Evolutionary conservation across 2,329 filamentous ascomycete genomes (phyloP).

Genomic region (Diplodia intermedia): DNA sequence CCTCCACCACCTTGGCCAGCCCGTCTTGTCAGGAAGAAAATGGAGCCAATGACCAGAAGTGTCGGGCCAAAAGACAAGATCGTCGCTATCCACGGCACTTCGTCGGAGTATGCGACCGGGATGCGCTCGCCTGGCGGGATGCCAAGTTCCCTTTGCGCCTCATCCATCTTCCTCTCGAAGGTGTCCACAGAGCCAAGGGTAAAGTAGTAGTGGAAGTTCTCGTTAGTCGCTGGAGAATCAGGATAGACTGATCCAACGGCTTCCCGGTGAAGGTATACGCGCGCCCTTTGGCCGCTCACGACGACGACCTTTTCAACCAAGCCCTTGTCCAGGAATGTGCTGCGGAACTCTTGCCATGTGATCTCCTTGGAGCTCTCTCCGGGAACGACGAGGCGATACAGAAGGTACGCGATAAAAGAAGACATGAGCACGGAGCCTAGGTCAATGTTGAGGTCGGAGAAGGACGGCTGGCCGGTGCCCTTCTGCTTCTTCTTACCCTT

Average conservation of each 20-base stretch:
- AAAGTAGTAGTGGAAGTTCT: constrained; percentile 87
- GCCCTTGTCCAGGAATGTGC: constrained; percentile 93
- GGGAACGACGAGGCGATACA: constrained; percentile 70
- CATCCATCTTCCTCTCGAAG: constrained; percentile 87
- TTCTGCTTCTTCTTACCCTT: constrained; percentile 37
- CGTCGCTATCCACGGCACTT: constrained; percentile 74
- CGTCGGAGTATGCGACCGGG: constrained; percentile 84
- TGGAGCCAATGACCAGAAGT: constrained; percentile 79
- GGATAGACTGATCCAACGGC: constrained; percentile 75
- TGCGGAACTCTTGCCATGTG: constrained; percentile 96
- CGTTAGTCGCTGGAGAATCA: constrained; percentile 72
- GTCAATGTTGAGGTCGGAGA: constrained; percentile 60
- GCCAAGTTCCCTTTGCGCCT: constrained; percentile 83
- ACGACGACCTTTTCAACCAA: constrained; percentile 91
- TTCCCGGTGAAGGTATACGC: constrained; percentile 80
- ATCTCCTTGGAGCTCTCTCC: constrained; percentile 77
- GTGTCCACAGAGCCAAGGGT: constrained; percentile 92
- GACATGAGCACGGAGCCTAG: constrained; percentile 63
- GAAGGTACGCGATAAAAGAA: constrained; percentile 66
- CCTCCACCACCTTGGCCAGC: constrained; percentile 68
- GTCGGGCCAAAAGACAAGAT: constrained; percentile 87
- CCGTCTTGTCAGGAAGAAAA: constrained; percentile 79
- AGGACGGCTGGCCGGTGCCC: constrained; percentile 37
- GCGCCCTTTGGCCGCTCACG: constrained; percentile 77
- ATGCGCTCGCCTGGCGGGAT: constrained; percentile 90